Evolutionary conservation across 75 land plant genomes (phyloP), one percentile per base, ranked within the genome.

Genomic region (Pinus taeda): DNA sequence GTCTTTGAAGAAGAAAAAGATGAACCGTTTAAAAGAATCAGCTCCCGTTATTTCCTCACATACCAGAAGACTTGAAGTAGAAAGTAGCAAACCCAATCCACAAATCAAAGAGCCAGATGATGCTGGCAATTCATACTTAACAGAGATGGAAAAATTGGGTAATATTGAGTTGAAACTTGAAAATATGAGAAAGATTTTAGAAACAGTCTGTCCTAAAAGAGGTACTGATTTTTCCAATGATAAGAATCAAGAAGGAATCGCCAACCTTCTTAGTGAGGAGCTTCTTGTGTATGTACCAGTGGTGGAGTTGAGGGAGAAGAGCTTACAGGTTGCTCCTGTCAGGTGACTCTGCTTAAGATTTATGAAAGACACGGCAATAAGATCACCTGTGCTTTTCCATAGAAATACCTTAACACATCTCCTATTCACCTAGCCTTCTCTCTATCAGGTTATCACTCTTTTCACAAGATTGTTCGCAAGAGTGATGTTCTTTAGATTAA

Each of bases 1-100:
- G 42, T 87, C 96, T 55, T 85, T 93, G 37, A 93, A 79, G 86
- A 77, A 61, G 17, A 87, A 91, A 82, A 88, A 90, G 88, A 88
- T 88, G 60, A 82, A 26, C 39, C 39, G 4, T 69, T 69, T 4
- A 69, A 69, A 65, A 69, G n/a, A 39, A 42, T 42, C 49, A 11
- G 20, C 74, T 57, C 30, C 30, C 12, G 6, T 11, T 26, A 26
- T 57, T 73, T 26, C 30, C 26, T 29, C 42, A 55, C 24, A 73
- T 55, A 73, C 26, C 20, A 73, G 33, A 73, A 22, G 26, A 56
- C 15, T 45, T 13, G 14, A 26, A 11, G 17, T 26, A 55, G 74
- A 13, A 29, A 73, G 62, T 20, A 60, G 33, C 18, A 26, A 73
- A 4, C 11, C 58, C 7, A 73, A 6, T 29, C 30, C 29, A 73